Evolutionary conservation across 2,329 filamentous ascomycete genomes (phyloP), one percentile per base, ranked within the genome.

Genomic region (Nemania abortiva): DNA sequence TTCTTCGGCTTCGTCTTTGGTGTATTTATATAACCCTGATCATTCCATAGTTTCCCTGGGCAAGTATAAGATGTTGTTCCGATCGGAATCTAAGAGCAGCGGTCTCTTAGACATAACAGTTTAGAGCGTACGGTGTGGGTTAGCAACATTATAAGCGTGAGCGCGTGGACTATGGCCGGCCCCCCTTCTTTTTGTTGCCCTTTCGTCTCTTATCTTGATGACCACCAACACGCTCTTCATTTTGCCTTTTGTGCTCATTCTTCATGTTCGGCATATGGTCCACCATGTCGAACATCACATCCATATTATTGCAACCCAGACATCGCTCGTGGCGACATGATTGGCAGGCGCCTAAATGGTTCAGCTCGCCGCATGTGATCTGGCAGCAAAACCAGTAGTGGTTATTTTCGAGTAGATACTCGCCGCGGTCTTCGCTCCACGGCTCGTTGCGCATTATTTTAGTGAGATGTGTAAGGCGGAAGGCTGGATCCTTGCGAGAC

Each of bases 301-400:
- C 45, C 20, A 37, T 60, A 11, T 39, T 10, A 2, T 7, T 20
- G 45, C 57, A 60, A 13, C 4, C 20, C 2, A n/a, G 29, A 20
- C 57, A 60, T 24, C 18, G 45, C 13, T 60, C 45, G 9, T 60
- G 45, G 27, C 13, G 29, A 20, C 57, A 52, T 18, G 31, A 60
- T 15, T 52, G n/a, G 9, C 57, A 60, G 15, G 20, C 4, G n/a
- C 20, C 29, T 6, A 50, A 24, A 27, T 27, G 45, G 29, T 60
- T 60, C 7, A 60, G 31, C n/a, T 37, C 13, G 24, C 45, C 20
- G 15, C 57, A 60, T 50, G 45, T 52, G 31, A 60, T 24, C n/a
- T 39, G 57, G 31, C 57, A 60, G 7, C 57, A 60, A 24, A 50
- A 60, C 57, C 57, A 60, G 57, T 34, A 60, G 20, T 34, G 50